A percentile compares a stretch with the other conserved stretches of the same genome.
These are phyloP conservation scores for Cystobasidium ongulense DNA, from an alignment of 768 basidiomycete species.

Conservation along the genomic window DNA sequence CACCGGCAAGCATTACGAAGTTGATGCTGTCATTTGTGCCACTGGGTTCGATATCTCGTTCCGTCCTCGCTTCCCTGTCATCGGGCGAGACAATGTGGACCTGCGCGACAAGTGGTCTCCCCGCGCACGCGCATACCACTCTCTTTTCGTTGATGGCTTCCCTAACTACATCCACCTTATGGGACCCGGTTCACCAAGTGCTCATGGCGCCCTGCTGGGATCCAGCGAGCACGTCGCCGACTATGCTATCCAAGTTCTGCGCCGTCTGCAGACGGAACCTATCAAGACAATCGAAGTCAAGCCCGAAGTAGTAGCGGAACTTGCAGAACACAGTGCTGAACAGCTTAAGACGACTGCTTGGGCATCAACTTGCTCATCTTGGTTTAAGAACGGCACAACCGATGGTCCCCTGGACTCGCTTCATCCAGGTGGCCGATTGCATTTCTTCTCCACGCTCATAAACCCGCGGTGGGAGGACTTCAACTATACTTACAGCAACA, in stretches of 20 bases:
- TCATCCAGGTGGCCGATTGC: slow-evolving; percentile 21
- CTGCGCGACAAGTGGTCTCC: slow-evolving; percentile 34
- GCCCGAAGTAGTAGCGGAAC: slow-evolving; percentile 20
- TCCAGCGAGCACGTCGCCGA: slow-evolving; percentile 19
- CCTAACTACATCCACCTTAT: slow-evolving; percentile 33
- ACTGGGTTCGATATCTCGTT: slow-evolving; percentile 39
- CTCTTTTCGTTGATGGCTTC: slow-evolving; percentile 33
- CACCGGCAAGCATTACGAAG: slow-evolving; percentile 33
- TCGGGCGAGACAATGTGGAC: slow-evolving; percentile 31
- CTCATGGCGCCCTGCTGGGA: slow-evolving; percentile 21
- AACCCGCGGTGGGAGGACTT: slow-evolving; percentile 27
- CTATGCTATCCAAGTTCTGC: slow-evolving; percentile 27
- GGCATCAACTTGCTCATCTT: slow-evolving; percentile 29
- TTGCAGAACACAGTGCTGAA: slow-evolving; percentile 18
- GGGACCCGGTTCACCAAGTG: slow-evolving; percentile 25
- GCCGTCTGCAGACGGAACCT: slow-evolving; percentile 28
- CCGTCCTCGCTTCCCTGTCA: slow-evolving; percentile 35
- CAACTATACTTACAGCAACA: slow-evolving; percentile 26
- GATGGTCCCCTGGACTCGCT: slow-evolving; percentile 32
- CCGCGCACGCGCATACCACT: slow-evolving; percentile 30
- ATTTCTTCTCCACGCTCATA: slow-evolving; percentile 21
- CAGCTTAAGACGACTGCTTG: slow-evolving; percentile 29
- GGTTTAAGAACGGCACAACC: slow-evolving; percentile 31
- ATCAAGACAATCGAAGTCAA: slow-evolving; percentile 33
- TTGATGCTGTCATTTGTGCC: slow-evolving; percentile 39